phyloP scores from a whole-genome alignment of 1,284 basidiomycete species.

The Filobasidium uniguttulatum region DNA sequence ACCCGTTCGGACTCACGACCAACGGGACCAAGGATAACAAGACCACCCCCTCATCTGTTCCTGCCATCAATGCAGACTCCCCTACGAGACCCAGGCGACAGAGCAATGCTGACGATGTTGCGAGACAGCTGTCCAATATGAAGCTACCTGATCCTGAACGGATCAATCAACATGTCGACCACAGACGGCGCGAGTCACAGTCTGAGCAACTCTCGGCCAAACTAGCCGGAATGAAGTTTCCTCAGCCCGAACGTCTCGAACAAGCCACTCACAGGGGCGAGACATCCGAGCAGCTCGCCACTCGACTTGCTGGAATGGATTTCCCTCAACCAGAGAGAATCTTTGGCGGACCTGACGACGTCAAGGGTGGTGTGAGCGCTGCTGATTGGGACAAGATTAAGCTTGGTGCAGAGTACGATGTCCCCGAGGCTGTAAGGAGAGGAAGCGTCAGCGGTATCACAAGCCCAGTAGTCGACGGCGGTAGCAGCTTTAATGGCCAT shows the following conservation, averaged over 20 bases:
- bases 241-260: slow-evolving; percentile 34
- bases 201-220: slow-evolving; percentile 31
- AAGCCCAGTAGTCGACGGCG: slow-evolving; percentile 1
- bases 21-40: slow-evolving; percentile 11
- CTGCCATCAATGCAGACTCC: slow-evolving; percentile 15
- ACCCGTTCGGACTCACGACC: slow-evolving; percentile 28
- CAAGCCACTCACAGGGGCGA: slow-evolving; percentile 22
- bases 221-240: slow-evolving; percentile 32
- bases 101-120: slow-evolving; percentile 20
- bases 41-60: slow-evolving; percentile 13
- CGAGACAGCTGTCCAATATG: slow-evolving; percentile 19
- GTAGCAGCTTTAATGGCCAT: slow-evolving; percentile 2
- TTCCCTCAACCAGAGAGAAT: slow-evolving; percentile 37
- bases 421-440: slow-evolving; percentile 33
- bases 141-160: slow-evolving; percentile 36
- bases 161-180: slow-evolving; percentile 21
- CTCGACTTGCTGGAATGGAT: slow-evolving; percentile 31
- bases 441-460: slow-evolving; percentile 13
- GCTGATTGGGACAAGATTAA: slow-evolving; percentile 36
- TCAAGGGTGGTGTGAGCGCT: slow-evolving; percentile 25
- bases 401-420: slow-evolving; percentile 26
- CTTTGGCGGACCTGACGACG: slow-evolving; percentile 27
- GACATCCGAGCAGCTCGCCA: slow-evolving; percentile 30
- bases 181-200: slow-evolving; percentile 29
- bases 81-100: slow-evolving; percentile 7